Percentiles rank a stretch among this genome's conserved stretches.
Evolutionary conservation across 148 eudicot species (phyloP).

Genomic region (Fallopia convolvulus): DNA sequence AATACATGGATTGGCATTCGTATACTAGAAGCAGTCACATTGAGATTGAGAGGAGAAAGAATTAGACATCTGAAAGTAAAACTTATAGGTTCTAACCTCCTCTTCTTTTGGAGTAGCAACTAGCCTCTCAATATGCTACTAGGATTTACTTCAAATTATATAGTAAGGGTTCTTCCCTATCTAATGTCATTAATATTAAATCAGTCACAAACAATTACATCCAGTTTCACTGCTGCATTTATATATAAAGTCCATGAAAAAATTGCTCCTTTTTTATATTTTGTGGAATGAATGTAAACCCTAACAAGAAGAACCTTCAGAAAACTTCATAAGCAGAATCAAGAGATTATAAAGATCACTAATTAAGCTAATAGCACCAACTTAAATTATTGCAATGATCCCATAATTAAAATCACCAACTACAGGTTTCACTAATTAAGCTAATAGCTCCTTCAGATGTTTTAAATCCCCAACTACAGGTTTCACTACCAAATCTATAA

Average conservation of each 20-base stretch:
- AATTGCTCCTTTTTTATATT: neutral
- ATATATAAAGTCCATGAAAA: neutral
- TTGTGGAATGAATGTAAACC: neutral
- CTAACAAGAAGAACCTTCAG: neutral
- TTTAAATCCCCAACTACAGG: neutral
- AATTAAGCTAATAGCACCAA: neutral
- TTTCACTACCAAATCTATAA: neutral
- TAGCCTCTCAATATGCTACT: too few relatives aligned
- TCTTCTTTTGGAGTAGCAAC: too few relatives aligned
- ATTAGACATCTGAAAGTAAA: neutral
- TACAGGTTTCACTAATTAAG: too few relatives aligned
- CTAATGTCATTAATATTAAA: neutral
- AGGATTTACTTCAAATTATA: neutral
- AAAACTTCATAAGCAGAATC: neutral
- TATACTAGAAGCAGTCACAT: neutral
- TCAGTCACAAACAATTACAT: neutral
- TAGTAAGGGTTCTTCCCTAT: neutral
- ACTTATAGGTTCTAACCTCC: constrained; percentile 52
- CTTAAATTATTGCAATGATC: neutral
- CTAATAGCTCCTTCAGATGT: neutral
- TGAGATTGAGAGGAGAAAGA: neutral
- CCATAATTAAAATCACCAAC: neutral
- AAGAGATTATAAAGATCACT: neutral
- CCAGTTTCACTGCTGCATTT: neutral
- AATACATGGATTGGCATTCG: neutral